phyloP scores from a whole-genome alignment of 352 stramenopile species.

The Phytophthora sansomeana region DNA sequence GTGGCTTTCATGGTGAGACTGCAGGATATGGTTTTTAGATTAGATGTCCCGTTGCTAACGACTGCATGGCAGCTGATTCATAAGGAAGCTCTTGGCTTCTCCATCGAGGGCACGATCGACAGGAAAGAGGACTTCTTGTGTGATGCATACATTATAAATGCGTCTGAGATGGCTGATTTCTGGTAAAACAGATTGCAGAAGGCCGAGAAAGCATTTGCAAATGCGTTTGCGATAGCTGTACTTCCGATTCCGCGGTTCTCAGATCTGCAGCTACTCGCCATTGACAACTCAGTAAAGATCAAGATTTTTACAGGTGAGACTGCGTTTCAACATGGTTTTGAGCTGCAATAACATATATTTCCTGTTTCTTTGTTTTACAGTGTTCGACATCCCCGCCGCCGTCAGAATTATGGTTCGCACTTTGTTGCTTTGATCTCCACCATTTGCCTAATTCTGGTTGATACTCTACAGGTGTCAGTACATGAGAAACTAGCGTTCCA shows the following conservation, averaged over 20 bases:
- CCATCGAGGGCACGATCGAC: constrained; percentile 50
- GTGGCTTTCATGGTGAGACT: constrained; percentile 71
- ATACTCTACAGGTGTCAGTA: constrained; percentile 47
- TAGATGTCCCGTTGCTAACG: constrained; percentile 6
- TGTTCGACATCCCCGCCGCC: constrained; percentile 40
- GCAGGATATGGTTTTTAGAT: too few relatives aligned
- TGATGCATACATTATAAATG: not conserved
- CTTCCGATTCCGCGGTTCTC: constrained; percentile 51
- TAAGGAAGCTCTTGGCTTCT: constrained; percentile 44
- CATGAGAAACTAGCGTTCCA: constrained; percentile 63
- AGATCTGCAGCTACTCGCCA: constrained; percentile 56
- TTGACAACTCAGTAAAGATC: constrained; percentile 46
- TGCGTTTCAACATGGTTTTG: not conserved
- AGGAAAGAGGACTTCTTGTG: constrained; percentile 31
- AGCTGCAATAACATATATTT: constrained; percentile 2
- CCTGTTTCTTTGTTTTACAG: constrained; percentile 22
- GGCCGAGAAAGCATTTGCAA: constrained; percentile 68
- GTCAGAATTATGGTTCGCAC: constrained; percentile 59
- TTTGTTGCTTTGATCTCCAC: not conserved
- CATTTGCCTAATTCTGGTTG: not conserved
- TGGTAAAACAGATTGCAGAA: constrained; percentile 45
- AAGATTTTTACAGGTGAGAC: constrained; percentile 59
- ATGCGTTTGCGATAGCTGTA: constrained; percentile 62
- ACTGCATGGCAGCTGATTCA: constrained; percentile 43
- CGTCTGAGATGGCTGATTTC: not conserved